Evolutionary conservation across 805 yeast genomes (phyloP).

Genomic region (Pichia nanzhaoensis): DNA sequence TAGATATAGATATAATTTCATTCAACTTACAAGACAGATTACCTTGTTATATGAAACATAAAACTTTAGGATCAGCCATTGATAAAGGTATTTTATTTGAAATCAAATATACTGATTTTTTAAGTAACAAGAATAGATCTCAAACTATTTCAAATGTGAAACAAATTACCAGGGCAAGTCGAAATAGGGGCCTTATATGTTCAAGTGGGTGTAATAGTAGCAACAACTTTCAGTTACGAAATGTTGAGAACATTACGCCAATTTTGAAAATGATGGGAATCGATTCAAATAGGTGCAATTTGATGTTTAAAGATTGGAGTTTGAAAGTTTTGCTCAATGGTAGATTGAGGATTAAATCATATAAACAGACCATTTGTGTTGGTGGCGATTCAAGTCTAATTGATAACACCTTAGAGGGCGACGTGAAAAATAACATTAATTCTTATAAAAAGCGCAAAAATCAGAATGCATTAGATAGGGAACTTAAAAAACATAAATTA

Average conservation of each 20-base stretch:
- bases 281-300: conserved; percentile 52
- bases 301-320: conserved; percentile 53
- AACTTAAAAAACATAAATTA: conserved; percentile 13
- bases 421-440: conserved; percentile 15
- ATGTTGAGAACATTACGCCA: conserved; percentile 60
- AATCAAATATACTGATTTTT: conserved; percentile 55
- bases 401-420: conserved; percentile 22
- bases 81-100: conserved; percentile 81
- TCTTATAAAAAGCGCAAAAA: conserved; percentile 19
- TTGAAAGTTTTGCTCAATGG: conserved; percentile 66
- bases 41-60: conserved; percentile 76
- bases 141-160: conserved; percentile 65
- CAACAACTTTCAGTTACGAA: conserved; percentile 44
- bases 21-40: conserved; percentile 58
- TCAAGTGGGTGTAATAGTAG: conserved; percentile 66
- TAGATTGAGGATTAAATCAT: conserved; percentile 61
- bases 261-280: conserved; percentile 66
- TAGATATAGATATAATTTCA: conserved; percentile 79
- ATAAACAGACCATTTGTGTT: conserved; percentile 64
- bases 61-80: conserved; percentile 75
- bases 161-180: conserved; percentile 70
- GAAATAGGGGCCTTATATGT: conserved; percentile 72
- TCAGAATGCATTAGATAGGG: conserved; percentile 16
- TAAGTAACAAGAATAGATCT: conserved; percentile 38
- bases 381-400: conserved; percentile 41